Conservation (phyloP, 179 eudicot species). For the Gypsophila paniculata region DNA sequence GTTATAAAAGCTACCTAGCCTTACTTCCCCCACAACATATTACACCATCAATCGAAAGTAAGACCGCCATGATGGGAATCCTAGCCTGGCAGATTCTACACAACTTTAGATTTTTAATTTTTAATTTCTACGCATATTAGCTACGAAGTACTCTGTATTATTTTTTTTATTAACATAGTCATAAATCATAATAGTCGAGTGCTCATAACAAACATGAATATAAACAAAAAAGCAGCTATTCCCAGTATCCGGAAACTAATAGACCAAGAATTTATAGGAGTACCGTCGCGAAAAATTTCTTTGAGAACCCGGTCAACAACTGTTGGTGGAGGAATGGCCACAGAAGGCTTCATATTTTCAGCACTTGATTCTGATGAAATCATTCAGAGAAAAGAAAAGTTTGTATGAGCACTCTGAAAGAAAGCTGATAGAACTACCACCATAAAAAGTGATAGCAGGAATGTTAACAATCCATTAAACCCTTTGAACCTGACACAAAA, state of each 20-base stretch:
- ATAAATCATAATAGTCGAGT: background rate
- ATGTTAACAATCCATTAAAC: constrained; percentile 23
- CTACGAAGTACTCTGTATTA: no score
- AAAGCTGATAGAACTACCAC: constrained; percentile 13
- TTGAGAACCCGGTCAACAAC: constrained; percentile 90
- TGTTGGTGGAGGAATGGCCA: constrained; percentile 90
- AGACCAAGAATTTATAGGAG: constrained; percentile 4
- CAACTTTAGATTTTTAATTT: background rate
- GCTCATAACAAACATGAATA: background rate
- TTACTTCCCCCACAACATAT: background rate
- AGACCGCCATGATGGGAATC: background rate
- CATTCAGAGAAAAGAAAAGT: constrained; percentile 10
- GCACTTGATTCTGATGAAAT: constrained; percentile 64
- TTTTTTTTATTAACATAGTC: background rate
- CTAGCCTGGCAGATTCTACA: background rate
- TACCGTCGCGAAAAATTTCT: constrained; percentile 90
- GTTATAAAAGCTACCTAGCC: background rate
- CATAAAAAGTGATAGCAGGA: constrained; percentile 13
- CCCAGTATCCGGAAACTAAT: background rate
- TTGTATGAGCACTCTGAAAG: constrained; percentile 14
- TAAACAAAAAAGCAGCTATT: constrained; percentile 5
- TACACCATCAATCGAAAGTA: background rate
- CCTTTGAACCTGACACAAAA: constrained; percentile 78
- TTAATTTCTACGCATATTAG: background rate
- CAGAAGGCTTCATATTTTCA: constrained; percentile 66